Evolutionary conservation across 2,329 filamentous ascomycete genomes (phyloP).

Genomic region (Colletotrichum musae): DNA sequence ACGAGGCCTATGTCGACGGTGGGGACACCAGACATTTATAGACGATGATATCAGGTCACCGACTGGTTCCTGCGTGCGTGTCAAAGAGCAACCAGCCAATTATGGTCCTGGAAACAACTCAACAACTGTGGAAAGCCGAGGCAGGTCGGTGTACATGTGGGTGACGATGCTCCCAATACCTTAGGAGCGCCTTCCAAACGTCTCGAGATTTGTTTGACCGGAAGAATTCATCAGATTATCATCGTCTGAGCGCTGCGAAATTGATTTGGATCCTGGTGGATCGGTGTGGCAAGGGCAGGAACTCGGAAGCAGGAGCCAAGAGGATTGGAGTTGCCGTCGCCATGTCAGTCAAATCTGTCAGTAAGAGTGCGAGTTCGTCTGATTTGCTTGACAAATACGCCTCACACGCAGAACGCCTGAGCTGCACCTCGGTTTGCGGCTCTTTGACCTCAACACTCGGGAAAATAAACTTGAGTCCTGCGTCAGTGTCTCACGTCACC

Average conservation of each 20-base stretch:
- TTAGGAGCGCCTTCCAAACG: slow-evolving; percentile 20
- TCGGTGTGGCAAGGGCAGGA: not conserved
- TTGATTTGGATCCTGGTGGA: not conserved
- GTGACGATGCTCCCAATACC: slow-evolving; percentile 1
- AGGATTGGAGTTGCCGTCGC: not conserved
- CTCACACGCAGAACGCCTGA: not conserved
- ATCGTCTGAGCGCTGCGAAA: slow-evolving; percentile 17
- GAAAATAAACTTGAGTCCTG: slow-evolving; percentile 14
- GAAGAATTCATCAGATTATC: not conserved
- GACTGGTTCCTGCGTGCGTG: not conserved
- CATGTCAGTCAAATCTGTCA: slow-evolving; percentile 12
- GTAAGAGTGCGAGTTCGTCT: slow-evolving; percentile 20
- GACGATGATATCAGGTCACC: not conserved
- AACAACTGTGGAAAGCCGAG: slow-evolving; percentile 5
- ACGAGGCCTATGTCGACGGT: not conserved
- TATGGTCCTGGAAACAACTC: not conserved
- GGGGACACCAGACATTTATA: slow-evolving; percentile 23
- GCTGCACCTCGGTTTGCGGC: slow-evolving; percentile 4
- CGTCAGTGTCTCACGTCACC: slow-evolving; percentile 12
- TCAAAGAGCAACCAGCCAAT: not conserved
- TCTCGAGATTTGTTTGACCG: slow-evolving; percentile 39
- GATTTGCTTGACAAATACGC: slow-evolving; percentile 32
- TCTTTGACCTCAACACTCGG: slow-evolving; percentile 3
- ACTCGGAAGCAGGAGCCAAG: not conserved
- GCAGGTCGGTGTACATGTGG: slow-evolving; percentile 7